Conservation (phyloP, 805 yeast species). For the Candida sanyiensis region DNA sequence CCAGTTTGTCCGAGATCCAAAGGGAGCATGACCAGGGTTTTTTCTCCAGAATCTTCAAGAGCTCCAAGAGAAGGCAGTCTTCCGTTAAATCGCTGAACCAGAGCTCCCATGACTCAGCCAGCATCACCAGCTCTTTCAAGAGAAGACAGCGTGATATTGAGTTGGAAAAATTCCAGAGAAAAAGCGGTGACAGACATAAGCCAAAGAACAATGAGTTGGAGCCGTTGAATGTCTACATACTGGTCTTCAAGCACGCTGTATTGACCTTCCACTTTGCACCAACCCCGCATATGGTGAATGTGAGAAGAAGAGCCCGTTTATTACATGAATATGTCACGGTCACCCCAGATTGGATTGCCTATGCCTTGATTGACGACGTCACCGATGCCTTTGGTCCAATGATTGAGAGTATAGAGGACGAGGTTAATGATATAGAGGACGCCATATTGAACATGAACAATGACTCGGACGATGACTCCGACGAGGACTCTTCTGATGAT, state of each 20-base stretch:
- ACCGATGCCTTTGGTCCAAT: constrained; percentile 97
- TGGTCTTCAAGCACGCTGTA: constrained; percentile 59
- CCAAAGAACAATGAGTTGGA: constrained; percentile 55
- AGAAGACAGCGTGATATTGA: constrained; percentile 29
- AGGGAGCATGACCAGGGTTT: constrained; percentile 8
- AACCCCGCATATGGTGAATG: constrained; percentile 93
- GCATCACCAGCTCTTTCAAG: constrained; percentile 24
- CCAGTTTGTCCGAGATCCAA: constrained; percentile 2
- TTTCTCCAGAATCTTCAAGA: constrained; percentile 12
- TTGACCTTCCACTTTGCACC: constrained; percentile 88
- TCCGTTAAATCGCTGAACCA: constrained; percentile 9
- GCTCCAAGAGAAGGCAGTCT: constrained; percentile 15
- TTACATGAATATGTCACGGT: constrained; percentile 84
- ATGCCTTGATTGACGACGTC: constrained; percentile 92
- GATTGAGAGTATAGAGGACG: constrained; percentile 90
- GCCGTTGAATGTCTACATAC: constrained; percentile 79
- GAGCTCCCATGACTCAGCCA: constrained; percentile 8
- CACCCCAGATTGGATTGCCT: constrained; percentile 94
- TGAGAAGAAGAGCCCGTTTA: constrained; percentile 85
- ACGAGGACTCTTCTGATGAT: constrained; percentile 28
- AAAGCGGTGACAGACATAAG: constrained; percentile 40
- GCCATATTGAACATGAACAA: constrained; percentile 81
- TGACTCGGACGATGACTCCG: constrained; percentile 30
- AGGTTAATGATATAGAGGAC: constrained; percentile 92
- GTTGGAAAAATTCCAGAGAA: constrained; percentile 34